Percentiles rank a stretch among this genome's conserved stretches.
These are phyloP conservation scores for Rosa lucieae DNA, from an alignment of 306 rosid genomes.

Conservation along the genomic window DNA sequence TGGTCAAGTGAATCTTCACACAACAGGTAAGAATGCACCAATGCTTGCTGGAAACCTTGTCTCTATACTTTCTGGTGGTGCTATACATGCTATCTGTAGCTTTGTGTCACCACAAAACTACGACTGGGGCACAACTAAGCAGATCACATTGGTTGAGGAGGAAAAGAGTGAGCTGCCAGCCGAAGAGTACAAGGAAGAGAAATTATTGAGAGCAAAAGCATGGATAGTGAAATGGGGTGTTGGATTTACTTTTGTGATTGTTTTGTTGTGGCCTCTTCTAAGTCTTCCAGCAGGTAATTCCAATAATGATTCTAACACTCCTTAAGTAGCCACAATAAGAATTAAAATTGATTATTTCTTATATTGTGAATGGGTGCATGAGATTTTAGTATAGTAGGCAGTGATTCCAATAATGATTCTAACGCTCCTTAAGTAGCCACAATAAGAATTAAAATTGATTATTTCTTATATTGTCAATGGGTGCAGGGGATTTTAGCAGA, in stretches of 20 bases:
- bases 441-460: background rate
- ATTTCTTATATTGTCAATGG: slow-evolving; percentile 3
- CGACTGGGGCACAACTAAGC: slow-evolving; percentile 79
- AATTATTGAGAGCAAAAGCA: slow-evolving; percentile 51
- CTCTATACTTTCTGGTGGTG: slow-evolving; percentile 71
- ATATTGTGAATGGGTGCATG: no score
- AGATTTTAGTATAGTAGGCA: no score
- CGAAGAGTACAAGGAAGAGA: slow-evolving; percentile 78
- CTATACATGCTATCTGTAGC: slow-evolving; percentile 62
- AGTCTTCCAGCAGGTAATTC: slow-evolving; percentile 78
- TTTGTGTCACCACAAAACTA: slow-evolving; percentile 77
- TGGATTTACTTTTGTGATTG: slow-evolving; percentile 73
- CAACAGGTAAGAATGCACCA: slow-evolving; percentile 88
- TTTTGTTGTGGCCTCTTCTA: slow-evolving; percentile 80
- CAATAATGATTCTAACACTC: background rate
- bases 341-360: background rate
- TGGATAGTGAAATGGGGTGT: slow-evolving; percentile 91
- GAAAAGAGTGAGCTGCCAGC: slow-evolving; percentile 57
- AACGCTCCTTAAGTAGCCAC: background rate
- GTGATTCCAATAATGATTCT: slow-evolving; percentile 33
- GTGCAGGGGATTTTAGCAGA: slow-evolving; percentile 62
- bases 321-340: background rate
- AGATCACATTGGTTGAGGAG: slow-evolving; percentile 79
- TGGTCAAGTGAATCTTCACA: slow-evolving; percentile 64
- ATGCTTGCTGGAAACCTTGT: slow-evolving; percentile 95